Conservation (phyloP, 163 green algal species). For the Scenedesmus sp. region DNA sequence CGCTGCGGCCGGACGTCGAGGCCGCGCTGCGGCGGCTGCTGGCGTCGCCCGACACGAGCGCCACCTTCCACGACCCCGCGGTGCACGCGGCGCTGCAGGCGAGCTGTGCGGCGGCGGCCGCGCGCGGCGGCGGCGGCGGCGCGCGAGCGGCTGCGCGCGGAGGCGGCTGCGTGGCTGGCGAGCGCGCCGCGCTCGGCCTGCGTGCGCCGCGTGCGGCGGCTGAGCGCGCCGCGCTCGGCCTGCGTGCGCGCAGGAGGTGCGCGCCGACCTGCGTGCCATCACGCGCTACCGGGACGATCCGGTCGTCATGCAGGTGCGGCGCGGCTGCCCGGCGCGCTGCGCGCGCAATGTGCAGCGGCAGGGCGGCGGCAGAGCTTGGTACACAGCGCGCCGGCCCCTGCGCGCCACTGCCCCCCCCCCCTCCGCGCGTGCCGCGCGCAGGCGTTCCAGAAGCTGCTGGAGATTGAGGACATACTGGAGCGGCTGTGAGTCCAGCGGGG, state of each 20-base stretch:
- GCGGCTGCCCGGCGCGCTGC: too few relatives aligned
- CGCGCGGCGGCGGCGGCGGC: too few relatives aligned
- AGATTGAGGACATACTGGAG: slow-evolving; percentile 45
- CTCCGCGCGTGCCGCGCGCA: slow-evolving; percentile 3
- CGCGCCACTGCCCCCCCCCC: not conserved
- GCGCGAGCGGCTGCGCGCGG: too few relatives aligned
- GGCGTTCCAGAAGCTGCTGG: slow-evolving; percentile 44
- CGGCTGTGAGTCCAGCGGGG: slow-evolving; percentile 6
- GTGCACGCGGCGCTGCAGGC: slow-evolving; percentile 39
- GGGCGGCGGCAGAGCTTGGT: too few relatives aligned
- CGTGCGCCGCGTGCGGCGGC: too few relatives aligned
- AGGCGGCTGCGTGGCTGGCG: too few relatives aligned
- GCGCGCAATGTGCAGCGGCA: too few relatives aligned
- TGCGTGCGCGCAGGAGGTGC: not conserved
- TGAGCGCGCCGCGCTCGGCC: too few relatives aligned
- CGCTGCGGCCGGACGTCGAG: slow-evolving; percentile 24
- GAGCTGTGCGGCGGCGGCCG: not conserved
- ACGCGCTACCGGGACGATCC: slow-evolving; percentile 38
- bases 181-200: too few relatives aligned
- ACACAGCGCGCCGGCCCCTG: too few relatives aligned
- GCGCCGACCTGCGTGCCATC: slow-evolving; percentile 29
- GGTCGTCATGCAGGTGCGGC: slow-evolving; percentile 38
- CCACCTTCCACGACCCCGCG: slow-evolving; percentile 38
- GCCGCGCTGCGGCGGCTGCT: slow-evolving; percentile 23
- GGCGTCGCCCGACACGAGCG: slow-evolving; percentile 8